Conservation (phyloP, 768 basidiomycete genomes). For the Neoboletus magnificus region DNA sequence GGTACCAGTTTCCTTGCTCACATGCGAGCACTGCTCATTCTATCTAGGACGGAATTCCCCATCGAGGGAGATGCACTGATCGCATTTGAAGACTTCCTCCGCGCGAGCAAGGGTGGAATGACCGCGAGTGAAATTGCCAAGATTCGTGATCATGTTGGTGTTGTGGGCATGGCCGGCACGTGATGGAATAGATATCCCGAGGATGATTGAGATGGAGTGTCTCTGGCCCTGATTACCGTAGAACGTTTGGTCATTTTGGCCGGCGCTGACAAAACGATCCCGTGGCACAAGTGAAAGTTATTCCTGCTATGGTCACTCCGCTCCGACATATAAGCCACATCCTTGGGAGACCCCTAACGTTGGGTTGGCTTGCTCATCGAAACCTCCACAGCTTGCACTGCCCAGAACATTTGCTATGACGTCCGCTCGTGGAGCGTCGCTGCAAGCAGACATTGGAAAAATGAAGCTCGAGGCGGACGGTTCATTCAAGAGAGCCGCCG, state of each 20-base stretch:
- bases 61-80: constrained; percentile 59
- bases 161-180: constrained; percentile 85
- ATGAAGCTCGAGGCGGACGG: constrained; percentile 58
- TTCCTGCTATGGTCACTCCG: constrained; percentile 17
- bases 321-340: constrained; percentile 8
- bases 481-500: constrained; percentile 55
- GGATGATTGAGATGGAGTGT: background rate
- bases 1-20: constrained; percentile 30
- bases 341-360: constrained; percentile 9
- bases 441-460: constrained; percentile 52
- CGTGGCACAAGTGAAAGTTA: background rate
- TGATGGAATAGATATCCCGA: constrained; percentile 29
- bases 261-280: constrained; percentile 2
- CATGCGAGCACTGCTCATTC: background rate
- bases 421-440: constrained; percentile 30
- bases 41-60: constrained; percentile 55
- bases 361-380: too few species aligned
- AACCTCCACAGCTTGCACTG: background rate
- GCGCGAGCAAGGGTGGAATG: constrained; percentile 75
- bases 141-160: constrained; percentile 85
- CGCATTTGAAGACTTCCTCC: constrained; percentile 86
- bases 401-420: constrained; percentile 25
- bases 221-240: constrained; percentile 7
- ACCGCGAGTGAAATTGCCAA: constrained; percentile 86
- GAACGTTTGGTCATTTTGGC: constrained; percentile 12